Evolutionary conservation across 176 grass and related monocot genomes (phyloP).

Genomic region (Elymus sibiricus): DNA sequence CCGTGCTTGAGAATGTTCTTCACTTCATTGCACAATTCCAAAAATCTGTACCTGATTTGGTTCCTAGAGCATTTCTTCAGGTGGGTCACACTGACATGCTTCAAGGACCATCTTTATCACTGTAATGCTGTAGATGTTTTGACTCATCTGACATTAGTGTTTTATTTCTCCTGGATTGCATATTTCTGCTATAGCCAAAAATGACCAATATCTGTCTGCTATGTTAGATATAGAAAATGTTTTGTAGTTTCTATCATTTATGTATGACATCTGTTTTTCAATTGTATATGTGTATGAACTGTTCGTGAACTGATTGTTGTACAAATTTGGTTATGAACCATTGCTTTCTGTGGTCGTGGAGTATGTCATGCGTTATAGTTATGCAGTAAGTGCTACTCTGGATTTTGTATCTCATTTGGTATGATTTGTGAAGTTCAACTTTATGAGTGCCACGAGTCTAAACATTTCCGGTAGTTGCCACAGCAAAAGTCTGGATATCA

Average conservation of each 20-base stretch:
- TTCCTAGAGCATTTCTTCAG: conserved; percentile 94
- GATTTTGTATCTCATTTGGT: background rate
- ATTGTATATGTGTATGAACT: background rate
- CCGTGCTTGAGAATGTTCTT: conserved; percentile 63
- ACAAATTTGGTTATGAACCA: background rate
- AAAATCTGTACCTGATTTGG: conserved; percentile 83
- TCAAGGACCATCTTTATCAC: background rate
- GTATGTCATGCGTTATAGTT: background rate
- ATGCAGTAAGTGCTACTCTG: background rate
- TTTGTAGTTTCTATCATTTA: conserved; percentile 7
- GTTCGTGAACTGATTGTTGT: background rate
- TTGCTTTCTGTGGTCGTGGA: background rate
- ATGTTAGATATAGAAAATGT: background rate
- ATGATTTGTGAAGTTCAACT: background rate
- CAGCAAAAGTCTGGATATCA: background rate
- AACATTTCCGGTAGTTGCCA: background rate
- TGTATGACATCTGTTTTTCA: background rate
- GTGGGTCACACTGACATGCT: conserved; percentile 32
- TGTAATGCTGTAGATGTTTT: background rate
- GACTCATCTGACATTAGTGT: background rate
- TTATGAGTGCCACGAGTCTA: background rate
- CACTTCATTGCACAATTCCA: conserved; percentile 85
- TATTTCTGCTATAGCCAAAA: background rate
- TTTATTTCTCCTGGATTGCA: conserved; percentile 3
- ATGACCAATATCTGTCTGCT: background rate